Conservation (phyloP, 73 alveolate genomes). For the Paramecium bursaria region DNA sequence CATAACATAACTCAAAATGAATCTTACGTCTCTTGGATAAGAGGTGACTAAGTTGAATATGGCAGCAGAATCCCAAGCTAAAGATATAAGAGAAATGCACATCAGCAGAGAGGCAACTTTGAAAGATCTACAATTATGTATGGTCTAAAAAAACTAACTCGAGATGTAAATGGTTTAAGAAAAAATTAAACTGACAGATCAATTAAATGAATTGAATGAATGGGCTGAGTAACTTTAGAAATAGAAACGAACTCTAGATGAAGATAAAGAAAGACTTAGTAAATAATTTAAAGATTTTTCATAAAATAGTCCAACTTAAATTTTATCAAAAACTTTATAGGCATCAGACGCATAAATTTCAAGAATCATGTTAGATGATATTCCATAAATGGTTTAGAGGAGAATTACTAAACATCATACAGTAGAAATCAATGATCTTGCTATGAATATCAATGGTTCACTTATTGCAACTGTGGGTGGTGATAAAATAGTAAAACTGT, state of each 20-base stretch:
- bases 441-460: slow-evolving; percentile 58
- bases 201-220: slow-evolving; percentile 48
- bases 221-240: slow-evolving; percentile 7
- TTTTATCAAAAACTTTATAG: not conserved
- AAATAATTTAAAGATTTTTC: slow-evolving; percentile 23
- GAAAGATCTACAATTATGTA: not conserved
- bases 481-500: slow-evolving; percentile 58
- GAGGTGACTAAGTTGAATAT: not conserved
- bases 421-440: slow-evolving; percentile 56
- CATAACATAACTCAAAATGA: not conserved
- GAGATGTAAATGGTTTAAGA: slow-evolving; percentile 21
- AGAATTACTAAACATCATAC: slow-evolving; percentile 41
- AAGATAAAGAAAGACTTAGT: slow-evolving; percentile 34
- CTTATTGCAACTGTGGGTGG: slow-evolving; percentile 67
- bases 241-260: slow-evolving; percentile 27
- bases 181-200: slow-evolving; percentile 28
- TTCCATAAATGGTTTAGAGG: slow-evolving; percentile 54
- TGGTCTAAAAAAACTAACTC: slow-evolving; percentile 9
- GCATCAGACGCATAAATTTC: slow-evolving; percentile 46
- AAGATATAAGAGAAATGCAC: slow-evolving; percentile 17
- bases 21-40: not conserved
- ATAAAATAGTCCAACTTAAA: slow-evolving; percentile 4
- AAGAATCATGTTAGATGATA: slow-evolving; percentile 26
- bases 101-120: slow-evolving; percentile 17
- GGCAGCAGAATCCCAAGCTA: not conserved